Conservation (phyloP, 148 eudicot species). For the Polygonum maritimum region DNA sequence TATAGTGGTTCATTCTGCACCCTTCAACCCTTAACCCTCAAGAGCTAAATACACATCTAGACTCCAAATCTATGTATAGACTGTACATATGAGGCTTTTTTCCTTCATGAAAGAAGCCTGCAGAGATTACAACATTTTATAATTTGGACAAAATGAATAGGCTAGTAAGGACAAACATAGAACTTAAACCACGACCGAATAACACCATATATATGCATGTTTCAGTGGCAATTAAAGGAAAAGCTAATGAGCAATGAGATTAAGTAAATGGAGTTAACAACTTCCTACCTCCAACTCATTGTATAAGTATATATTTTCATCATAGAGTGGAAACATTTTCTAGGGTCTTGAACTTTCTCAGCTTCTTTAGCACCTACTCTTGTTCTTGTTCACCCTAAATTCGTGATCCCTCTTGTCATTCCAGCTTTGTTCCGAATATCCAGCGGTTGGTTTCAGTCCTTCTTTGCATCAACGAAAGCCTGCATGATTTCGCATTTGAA, state of each 20-base stretch:
- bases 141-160: no score
- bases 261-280: not conserved
- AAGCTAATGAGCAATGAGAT: not conserved
- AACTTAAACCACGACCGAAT: no score
- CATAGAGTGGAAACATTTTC: conserved; percentile 60
- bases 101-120: no score
- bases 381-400: conserved; percentile 35
- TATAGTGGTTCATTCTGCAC: no score
- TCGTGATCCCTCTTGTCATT: conserved; percentile 62
- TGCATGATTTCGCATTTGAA: conserved; percentile 12
- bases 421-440: conserved; percentile 54
- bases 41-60: no score
- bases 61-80: no score
- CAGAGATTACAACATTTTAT: no score
- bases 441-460: conserved; percentile 32
- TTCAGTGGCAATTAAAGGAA: not conserved
- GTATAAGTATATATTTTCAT: conserved; percentile 54
- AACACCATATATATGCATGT: not conserved
- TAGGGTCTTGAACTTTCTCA: conserved; percentile 42
- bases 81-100: no score
- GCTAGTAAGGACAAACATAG: no score
- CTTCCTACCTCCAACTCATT: conserved; percentile 42
- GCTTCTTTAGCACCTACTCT: conserved; percentile 48
- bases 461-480: conserved; percentile 23
- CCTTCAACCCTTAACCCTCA: no score